phyloP scores from a whole-genome alignment of 345 rosid genomes.

The Carallia brachiata region DNA sequence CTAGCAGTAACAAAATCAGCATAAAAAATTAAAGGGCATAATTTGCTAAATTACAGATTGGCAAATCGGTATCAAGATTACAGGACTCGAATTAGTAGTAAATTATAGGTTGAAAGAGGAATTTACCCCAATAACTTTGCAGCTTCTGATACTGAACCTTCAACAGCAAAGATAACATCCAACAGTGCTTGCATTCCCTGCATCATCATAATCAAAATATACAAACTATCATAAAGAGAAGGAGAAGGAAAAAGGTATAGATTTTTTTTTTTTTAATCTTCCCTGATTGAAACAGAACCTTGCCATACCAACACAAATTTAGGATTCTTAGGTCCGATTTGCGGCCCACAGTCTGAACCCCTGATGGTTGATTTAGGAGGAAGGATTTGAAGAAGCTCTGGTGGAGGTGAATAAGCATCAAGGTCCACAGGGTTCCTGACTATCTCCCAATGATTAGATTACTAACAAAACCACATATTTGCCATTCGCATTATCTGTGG shows the following conservation, averaged over 20 bases:
- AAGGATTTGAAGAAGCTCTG: constrained; percentile 83
- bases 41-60: background rate
- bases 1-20: background rate
- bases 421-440: constrained; percentile 70
- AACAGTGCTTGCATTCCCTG: constrained; percentile 94
- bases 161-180: constrained; percentile 68
- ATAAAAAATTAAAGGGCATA: too few relatives aligned
- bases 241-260: background rate
- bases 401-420: constrained; percentile 61
- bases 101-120: background rate
- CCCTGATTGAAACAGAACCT: background rate
- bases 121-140: constrained; percentile 68
- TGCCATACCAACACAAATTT: constrained; percentile 63
- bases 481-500: too few relatives aligned
- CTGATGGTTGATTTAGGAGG: constrained; percentile 75
- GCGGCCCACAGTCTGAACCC: constrained; percentile 61
- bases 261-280: too few relatives aligned
- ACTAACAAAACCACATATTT: background rate
- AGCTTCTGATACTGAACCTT: constrained; percentile 79
- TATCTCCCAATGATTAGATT: constrained; percentile 21
- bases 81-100: background rate
- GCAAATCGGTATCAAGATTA: background rate
- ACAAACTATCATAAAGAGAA: background rate
- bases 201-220: constrained; percentile 6
- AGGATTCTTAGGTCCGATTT: constrained; percentile 89